Evolutionary conservation across 495 filamentous ascomycete genomes (phyloP), one percentile per base, ranked within the genome.

Genomic region (Tetracladium marchalianum): DNA sequence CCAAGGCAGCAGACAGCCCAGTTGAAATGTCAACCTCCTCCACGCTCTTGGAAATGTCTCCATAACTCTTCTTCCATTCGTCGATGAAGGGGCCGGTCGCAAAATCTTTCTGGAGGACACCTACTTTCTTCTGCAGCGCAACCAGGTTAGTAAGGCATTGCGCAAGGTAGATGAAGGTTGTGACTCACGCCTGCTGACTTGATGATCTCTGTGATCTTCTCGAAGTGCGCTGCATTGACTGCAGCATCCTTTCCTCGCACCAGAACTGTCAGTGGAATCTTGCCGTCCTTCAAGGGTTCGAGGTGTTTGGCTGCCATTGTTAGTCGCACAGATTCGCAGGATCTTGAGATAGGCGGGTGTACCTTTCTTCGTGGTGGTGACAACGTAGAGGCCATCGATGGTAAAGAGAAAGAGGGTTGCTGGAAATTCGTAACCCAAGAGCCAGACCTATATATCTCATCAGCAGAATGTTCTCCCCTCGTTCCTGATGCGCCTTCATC

Each of bases 311-410:
- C 92, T 95, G 55, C 13, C 37, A 49, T 34, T 43, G 56, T 67
- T 43, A 69, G 54, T 24, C 27, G 44, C 46, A 18, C 39, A 39
- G 7, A 5, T 27, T 31, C 17, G 16, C 10, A 39, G 15, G 11
- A 13, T 5, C 16, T 17, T 24, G 12, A 43, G n/a, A 7, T 6
- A 42, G 27, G 46, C 5, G 35, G 31, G 11, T 62, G 48, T 59
- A 92, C 90, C 89, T 80, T 99, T 99, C 68, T 99, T 99, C 15
- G 86, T 81, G 10, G 92, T 97, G 1, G 93, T 97, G 44, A 97
- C 81, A 41, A 96, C 79, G 62, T 88, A 90, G 51, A 97, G 68
- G 43, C 77, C 74, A 44, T 97, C 93, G 41, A 79, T 76, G 9
- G 93, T 96, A 55, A 97, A 75, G 37, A 99, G 72, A 65, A 99